Evolutionary conservation across 106 monocot genomes (phyloP), one percentile per base, ranked within the genome.

Genomic region (Agapanthus africanus): DNA sequence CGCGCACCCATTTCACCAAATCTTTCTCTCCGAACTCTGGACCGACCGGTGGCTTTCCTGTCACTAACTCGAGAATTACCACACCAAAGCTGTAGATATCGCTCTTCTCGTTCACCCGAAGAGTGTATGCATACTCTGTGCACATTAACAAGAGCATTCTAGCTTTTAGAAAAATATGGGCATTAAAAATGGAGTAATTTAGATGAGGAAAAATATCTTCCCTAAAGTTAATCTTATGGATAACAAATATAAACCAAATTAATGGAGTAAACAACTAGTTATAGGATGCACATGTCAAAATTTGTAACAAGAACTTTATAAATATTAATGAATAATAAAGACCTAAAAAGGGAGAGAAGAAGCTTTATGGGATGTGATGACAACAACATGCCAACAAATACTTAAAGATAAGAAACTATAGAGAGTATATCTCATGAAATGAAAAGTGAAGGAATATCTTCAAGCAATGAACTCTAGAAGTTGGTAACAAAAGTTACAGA

Each of bases 1-100:
- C 40, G 66, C 74, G 70, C 11, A 83, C 80, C 87, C 87, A 88
- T 49, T 80, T 78, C 60, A 81, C 83, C 11, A 88, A 7, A 41
- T 88, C 87, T 54, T 75, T 80, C 59, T 80, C 83, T 10, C 72
- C 83, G 11, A 83, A 72, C 62, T 83, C 83, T 9, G 77, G 78
- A n/a, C 73, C 70, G 0, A 76, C 32, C 0, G 87, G 76, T 2
- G 7, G 70, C 49, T 70, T 77, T 18, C 82, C 82, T 0, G 82
- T 82, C 11, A 82, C 49, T 7, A 82, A 59, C 63, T 82, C 82
- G 0, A 81, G 67, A 28, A 81, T 54, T 0, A 81, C 81, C 6
- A 81, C 73, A 0, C 81, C 81, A 19, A 82, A 82, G 57, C 82
- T 82, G 63, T 77, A 82, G 42, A 78, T 69, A 52, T 82, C 82